Conservation (phyloP, 177 flowering plant genomes). For the Vitis hybrid region DNA sequence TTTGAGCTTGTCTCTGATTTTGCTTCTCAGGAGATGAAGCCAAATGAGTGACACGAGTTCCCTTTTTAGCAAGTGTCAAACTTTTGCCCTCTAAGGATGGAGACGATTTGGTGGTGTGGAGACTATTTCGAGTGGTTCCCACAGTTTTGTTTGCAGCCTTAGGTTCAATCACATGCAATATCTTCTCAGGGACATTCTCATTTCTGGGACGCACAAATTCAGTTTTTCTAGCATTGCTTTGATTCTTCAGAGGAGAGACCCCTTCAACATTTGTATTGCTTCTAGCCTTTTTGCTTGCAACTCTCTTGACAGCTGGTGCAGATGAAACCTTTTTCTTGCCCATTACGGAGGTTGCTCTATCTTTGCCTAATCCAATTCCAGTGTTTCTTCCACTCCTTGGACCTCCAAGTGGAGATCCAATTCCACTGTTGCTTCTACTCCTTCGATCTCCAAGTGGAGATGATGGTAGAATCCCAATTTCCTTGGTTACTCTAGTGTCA, state of each 20-base stretch:
- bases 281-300: not conserved
- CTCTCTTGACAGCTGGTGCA: conserved; percentile 1
- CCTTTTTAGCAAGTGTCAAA: not conserved
- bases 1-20: conserved; percentile 1
- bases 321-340: conserved; percentile 2
- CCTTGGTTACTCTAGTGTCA: conserved; percentile 1
- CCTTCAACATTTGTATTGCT: conserved; percentile 4
- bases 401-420: not conserved
- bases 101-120: not conserved
- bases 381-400: not conserved
- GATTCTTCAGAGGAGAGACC: conserved; percentile 11
- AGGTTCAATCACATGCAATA: conserved; percentile 35
- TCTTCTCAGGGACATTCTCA: conserved; percentile 47
- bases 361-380: not conserved
- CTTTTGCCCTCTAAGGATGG: conserved; percentile 9
- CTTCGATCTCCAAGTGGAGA: conserved; percentile 3
- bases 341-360: not conserved
- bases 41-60: not conserved
- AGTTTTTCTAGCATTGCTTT: conserved; percentile 14
- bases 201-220: conserved; percentile 14
- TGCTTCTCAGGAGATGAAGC: conserved; percentile 4
- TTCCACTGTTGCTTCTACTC: not conserved
- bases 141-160: conserved; percentile 17
- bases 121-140: not conserved
- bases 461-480: not conserved